A percentile compares a stretch with the other conserved stretches of the same genome.
phyloP scores from a whole-genome alignment of 2,329 filamentous ascomycete species.

The Chaetomiaceae sp. region DNA sequence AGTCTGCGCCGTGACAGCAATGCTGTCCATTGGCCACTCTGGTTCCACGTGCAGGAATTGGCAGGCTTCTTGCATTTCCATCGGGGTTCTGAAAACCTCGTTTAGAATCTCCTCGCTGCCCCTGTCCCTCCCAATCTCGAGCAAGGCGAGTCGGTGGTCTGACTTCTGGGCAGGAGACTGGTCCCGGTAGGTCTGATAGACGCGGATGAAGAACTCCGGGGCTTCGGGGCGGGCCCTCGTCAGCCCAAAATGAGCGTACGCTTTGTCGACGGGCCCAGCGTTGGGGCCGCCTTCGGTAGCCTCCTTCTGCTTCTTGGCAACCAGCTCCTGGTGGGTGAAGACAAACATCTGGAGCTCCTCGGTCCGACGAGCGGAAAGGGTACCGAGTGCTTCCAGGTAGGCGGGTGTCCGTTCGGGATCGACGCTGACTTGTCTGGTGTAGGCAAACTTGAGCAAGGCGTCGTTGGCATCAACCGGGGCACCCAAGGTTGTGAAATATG shows the following conservation, averaged over 20 bases:
- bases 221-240: constrained; percentile 9
- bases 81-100: constrained; percentile 13
- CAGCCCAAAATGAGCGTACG: constrained; percentile 28
- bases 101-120: constrained; percentile 20
- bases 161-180: constrained; percentile 27
- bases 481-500: constrained; percentile 19
- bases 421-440: constrained; percentile 18
- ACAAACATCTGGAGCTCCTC: constrained; percentile 24
- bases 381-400: constrained; percentile 22
- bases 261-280: constrained; percentile 13
- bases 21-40: constrained; percentile 20
- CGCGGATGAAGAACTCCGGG: constrained; percentile 21
- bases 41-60: constrained; percentile 18
- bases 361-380: constrained; percentile 15
- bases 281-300: not conserved
- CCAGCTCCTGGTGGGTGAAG: constrained; percentile 9
- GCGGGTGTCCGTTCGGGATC: constrained; percentile 13
- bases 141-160: constrained; percentile 27
- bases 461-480: constrained; percentile 19
- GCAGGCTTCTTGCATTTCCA: constrained; percentile 25
- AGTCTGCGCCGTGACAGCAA: constrained; percentile 18
- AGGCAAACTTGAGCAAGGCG: constrained; percentile 25
- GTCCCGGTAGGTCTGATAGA: constrained; percentile 23
- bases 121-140: constrained; percentile 27
- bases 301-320: constrained; percentile 10